Conservation (phyloP, 192 early-diverging fungal genomes). For the Powellomyces hirtus region DNA sequence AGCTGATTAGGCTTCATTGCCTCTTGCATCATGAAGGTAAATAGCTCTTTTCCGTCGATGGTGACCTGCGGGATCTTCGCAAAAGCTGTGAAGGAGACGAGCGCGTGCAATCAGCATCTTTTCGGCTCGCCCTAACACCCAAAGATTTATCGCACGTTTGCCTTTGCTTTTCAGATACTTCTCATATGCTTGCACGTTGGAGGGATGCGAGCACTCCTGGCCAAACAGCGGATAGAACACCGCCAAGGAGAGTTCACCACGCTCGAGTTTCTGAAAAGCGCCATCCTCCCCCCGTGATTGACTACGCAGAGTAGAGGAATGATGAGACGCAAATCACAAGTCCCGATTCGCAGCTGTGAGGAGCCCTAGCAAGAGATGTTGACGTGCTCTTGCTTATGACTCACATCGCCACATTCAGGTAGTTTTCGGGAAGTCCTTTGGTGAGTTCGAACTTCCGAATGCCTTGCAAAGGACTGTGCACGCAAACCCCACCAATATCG, state of each 20-base stretch:
- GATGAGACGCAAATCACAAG: no score
- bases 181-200: constrained; percentile 17
- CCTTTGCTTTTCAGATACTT: constrained; percentile 42
- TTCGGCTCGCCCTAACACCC: background rate
- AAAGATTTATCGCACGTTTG: background rate
- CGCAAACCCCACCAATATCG: constrained; percentile 84
- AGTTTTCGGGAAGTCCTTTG: constrained; percentile 70
- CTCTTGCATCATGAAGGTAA: constrained; percentile 64
- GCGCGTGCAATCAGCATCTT: no score
- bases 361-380: no score
- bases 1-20: constrained; percentile 39
- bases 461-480: constrained; percentile 75
- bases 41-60: constrained; percentile 61
- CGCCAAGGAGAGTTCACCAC: constrained; percentile 57
- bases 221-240: constrained; percentile 61
- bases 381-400: no score
- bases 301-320: no score
- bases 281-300: constrained; percentile 38
- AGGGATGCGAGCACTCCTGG: constrained; percentile 57
- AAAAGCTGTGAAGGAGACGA: background rate
- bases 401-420: constrained; percentile 77
- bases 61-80: background rate
- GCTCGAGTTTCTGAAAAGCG: constrained; percentile 62
- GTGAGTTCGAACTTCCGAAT: constrained; percentile 67
- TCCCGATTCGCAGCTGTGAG: no score